A percentile compares a stretch with the other conserved stretches of the same genome.
Conservation (phyloP, 164 flowering plant genomes). For the Vitis rupestris region DNA sequence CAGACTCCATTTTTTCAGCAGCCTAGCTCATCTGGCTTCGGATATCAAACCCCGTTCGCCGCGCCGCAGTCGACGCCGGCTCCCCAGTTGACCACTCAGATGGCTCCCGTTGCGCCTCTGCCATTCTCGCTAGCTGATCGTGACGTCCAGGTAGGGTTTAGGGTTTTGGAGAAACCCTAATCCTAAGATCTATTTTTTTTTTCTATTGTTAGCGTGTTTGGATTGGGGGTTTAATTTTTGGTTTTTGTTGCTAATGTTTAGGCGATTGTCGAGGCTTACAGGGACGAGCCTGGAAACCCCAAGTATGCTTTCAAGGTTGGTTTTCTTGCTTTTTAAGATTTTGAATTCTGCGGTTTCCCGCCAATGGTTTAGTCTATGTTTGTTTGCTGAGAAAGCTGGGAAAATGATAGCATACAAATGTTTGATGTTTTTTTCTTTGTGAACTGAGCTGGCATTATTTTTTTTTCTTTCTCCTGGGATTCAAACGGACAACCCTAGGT, state of each 20-base stretch:
- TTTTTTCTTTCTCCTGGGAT: no score
- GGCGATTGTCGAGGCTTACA: constrained; percentile 94
- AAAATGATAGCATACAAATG: not conserved
- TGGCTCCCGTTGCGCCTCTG: constrained; percentile 95
- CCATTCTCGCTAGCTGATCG: constrained; percentile 95
- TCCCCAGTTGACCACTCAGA: constrained; percentile 85
- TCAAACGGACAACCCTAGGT: no score
- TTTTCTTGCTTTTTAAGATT: constrained; percentile 6
- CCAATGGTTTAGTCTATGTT: not conserved
- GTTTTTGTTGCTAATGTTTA: constrained; percentile 14
- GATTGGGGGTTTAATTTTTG: no score
- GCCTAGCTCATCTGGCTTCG: constrained; percentile 41
- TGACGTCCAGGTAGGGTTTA: constrained; percentile 70
- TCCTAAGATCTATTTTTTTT: not conserved
- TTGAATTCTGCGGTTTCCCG: constrained; percentile 7
- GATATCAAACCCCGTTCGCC: constrained; percentile 47
- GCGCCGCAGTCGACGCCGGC: constrained; percentile 37
- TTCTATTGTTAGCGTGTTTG: not conserved
- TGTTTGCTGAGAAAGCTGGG: constrained; percentile 2
- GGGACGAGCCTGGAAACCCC: constrained; percentile 82
- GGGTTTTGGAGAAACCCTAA: constrained; percentile 10
- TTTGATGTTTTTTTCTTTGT: no score
- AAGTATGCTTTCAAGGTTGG: constrained; percentile 91
- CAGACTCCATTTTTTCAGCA: constrained; percentile 47
- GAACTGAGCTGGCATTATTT: no score